Base-by-base conservation (phyloP, 495 filamentous ascomycete genomes). In the Neurospora africana region DNA sequence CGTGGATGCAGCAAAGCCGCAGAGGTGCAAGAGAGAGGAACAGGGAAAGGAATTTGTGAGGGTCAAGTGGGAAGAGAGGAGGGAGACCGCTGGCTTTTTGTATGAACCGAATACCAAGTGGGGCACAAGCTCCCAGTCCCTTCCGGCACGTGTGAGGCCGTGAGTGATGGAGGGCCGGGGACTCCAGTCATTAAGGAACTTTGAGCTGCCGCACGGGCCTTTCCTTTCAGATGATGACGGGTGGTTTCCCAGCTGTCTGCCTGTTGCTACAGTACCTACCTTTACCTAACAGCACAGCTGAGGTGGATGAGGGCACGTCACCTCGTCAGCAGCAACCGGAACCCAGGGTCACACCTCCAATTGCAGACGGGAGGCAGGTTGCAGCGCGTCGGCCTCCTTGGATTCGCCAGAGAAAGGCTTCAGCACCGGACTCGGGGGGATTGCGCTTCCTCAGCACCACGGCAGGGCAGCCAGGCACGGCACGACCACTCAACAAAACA, bases 1-100 rank as follows among this genome's bases (percentile, higher is more conserved):
- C 53, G 53, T 33, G 47, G 47, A 58, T 1, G 47, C 23, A 53
- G 37, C 37, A 70, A 11, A 33, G n/a, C 30, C 35, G 23, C 30
- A 61, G 47, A 71, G 38, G 39, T 71, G 58, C 44, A 39, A 13
- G 33, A 69, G 39, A 69, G 65, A 69, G 37, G 27, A 67, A 58
- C 35, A 69, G n/a, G 33, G 44, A 71, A 61, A 44, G 58, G 61
- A 27, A 47, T 38, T 44, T 39, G 65, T n/a, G 72, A 37, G 47
- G 19, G 44, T 23, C 58, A 69, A 72, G 58, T 35, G 43, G 30
- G 19, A 68, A 72, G 58, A 69, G 40, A 68, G 40, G 72, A 74
- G 53, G 70, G 71, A 73, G 70, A 72, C 72, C 75, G 41, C 61
- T 43, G 35, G 72, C 71, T 79, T 80, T 80, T 80, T 80, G 74